Conservation (phyloP, 331 rosid genomes). For the Rosa hybrid region DNA sequence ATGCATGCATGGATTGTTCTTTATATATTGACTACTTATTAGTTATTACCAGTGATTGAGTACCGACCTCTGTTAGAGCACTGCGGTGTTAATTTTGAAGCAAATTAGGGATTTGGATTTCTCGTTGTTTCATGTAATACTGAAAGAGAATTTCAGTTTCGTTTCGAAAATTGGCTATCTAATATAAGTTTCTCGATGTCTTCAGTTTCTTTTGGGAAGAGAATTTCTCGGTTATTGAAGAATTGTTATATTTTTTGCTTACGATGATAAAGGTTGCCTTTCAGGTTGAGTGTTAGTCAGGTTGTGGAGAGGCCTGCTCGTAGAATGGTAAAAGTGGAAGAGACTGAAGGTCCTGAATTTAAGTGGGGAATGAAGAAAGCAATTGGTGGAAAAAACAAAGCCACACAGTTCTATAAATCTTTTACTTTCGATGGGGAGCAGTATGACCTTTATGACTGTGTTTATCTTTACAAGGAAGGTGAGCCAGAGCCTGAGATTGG, state of each 20-base stretch:
- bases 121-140: not conserved
- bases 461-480: constrained; percentile 63
- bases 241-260: not conserved
- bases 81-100: not conserved
- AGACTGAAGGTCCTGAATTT: constrained; percentile 45
- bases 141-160: not conserved
- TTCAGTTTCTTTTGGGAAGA: not conserved
- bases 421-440: constrained; percentile 67
- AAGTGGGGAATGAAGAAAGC: constrained; percentile 61
- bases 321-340: constrained; percentile 44
- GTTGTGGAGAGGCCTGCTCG: constrained; percentile 22
- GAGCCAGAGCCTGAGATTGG: constrained; percentile 74
- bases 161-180: not conserved
- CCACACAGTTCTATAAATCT: constrained; percentile 59
- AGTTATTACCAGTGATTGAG: not conserved
- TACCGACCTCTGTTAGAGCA: not conserved
- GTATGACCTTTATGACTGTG: constrained; percentile 65
- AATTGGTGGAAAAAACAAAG: constrained; percentile 54
- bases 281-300: constrained; percentile 9
- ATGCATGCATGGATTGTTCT: not conserved
- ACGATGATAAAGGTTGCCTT: not conserved
- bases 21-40: too few species aligned
- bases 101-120: not conserved
- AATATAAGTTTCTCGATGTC: not conserved
- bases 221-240: not conserved